These are phyloP conservation scores for Pythium monospermum DNA, from an alignment of 352 stramenopile species.

Conservation along the genomic window DNA sequence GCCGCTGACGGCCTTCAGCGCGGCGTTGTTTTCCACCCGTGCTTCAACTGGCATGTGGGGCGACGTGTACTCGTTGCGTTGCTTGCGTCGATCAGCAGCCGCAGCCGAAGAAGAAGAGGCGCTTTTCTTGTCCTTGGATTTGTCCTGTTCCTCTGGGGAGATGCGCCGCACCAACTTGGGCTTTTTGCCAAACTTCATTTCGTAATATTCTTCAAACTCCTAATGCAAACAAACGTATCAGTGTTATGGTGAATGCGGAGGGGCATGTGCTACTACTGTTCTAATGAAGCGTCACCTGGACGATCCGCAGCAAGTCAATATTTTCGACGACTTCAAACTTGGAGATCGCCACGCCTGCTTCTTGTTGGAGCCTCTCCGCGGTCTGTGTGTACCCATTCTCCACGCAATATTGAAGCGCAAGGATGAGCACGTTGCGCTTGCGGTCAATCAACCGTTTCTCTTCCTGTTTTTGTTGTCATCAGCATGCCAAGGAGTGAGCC, in stretches of 20 bases:
- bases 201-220: slow-evolving; percentile 91
- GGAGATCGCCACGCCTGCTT: slow-evolving; percentile 73
- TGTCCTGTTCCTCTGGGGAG: slow-evolving; percentile 56
- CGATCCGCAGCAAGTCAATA: slow-evolving; percentile 82
- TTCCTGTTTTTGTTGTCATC: too few relatives aligned
- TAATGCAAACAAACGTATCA: too few relatives aligned
- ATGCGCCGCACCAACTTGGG: slow-evolving; percentile 78
- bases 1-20: slow-evolving; percentile 48
- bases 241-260: too few relatives aligned
- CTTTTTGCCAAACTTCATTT: slow-evolving; percentile 89
- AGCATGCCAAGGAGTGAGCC: neutral
- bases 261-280: too few relatives aligned
- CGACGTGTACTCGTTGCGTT: slow-evolving; percentile 74
- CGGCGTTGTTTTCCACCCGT: slow-evolving; percentile 75
- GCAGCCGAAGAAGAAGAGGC: too few relatives aligned
- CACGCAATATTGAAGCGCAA: slow-evolving; percentile 81
- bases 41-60: slow-evolving; percentile 70
- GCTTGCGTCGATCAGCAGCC: slow-evolving; percentile 51
- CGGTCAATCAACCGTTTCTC: slow-evolving; percentile 86
- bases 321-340: slow-evolving; percentile 93
- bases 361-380: slow-evolving; percentile 82
- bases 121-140: slow-evolving; percentile 54
- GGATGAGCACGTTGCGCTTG: slow-evolving; percentile 79
- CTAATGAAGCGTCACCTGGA: too few relatives aligned
- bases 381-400: slow-evolving; percentile 85